Conservation (phyloP, 257 asterid genomes). For the Henckelia pumila region DNA sequence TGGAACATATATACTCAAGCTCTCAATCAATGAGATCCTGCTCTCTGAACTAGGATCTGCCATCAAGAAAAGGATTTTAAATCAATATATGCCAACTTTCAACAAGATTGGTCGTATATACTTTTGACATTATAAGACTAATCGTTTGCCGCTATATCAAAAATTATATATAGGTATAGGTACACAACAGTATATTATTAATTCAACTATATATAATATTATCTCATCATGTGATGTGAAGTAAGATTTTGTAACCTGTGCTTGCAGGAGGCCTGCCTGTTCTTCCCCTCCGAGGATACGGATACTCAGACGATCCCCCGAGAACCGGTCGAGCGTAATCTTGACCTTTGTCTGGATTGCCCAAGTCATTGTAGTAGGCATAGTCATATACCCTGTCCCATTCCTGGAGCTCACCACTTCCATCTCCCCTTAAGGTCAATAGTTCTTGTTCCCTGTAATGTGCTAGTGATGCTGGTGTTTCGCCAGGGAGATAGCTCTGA, state of each 20-base stretch:
- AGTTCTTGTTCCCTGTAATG: conserved; percentile 44
- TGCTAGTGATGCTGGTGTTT: conserved; percentile 41
- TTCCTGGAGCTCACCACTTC: conserved; percentile 38
- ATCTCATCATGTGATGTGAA: no score
- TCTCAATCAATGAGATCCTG: conserved; percentile 38
- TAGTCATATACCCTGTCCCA: conserved; percentile 62
- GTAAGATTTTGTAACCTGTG: no score
- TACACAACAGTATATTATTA: no score
- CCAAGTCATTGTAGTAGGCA: conserved; percentile 47
- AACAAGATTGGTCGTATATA: no score
- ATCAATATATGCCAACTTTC: no score
- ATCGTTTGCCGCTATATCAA: no score
- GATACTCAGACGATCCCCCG: conserved; percentile 42
- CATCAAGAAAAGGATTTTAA: not conserved
- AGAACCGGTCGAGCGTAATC: conserved; percentile 35
- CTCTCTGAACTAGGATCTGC: conserved; percentile 55
- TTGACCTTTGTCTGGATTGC: conserved; percentile 37
- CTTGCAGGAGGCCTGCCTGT: conserved; percentile 59
- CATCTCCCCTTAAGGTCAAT: conserved; percentile 38
- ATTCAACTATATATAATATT: no score
- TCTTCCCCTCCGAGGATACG: conserved; percentile 77
- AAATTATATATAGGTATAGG: no score
- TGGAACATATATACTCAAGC: conserved; percentile 50
- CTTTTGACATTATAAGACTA: no score
- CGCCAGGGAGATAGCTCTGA: conserved; percentile 36